Conservation (phyloP, 192 early-diverging fungal genomes). For the Funneliformis geosporum region DNA sequence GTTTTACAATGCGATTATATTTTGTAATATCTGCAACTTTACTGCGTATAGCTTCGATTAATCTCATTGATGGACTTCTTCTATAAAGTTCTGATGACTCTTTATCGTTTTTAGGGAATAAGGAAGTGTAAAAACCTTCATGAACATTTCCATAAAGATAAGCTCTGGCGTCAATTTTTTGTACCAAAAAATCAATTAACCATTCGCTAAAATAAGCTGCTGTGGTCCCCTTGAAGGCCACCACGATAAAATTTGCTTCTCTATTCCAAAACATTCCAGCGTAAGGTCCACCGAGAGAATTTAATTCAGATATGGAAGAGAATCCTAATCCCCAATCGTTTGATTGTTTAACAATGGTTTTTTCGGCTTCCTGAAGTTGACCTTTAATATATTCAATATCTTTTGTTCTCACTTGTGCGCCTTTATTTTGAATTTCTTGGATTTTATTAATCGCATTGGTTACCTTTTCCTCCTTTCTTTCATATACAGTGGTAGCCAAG, state of each 20-base stretch:
- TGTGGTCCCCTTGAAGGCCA: slow-evolving; percentile 55
- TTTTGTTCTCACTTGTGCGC: not conserved
- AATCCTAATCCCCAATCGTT: slow-evolving; percentile 9
- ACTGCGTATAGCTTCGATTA: slow-evolving; percentile 41
- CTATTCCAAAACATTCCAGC: slow-evolving; percentile 33
- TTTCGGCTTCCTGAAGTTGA: slow-evolving; percentile 40
- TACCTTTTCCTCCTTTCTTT: slow-evolving; percentile 48
- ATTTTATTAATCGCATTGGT: slow-evolving; percentile 36
- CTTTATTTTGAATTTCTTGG: not conserved
- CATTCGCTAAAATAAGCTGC: slow-evolving; percentile 53
- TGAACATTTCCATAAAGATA: slow-evolving; percentile 54
- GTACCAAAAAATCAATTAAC: slow-evolving; percentile 48
- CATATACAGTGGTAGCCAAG: slow-evolving; percentile 50
- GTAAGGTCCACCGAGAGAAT: slow-evolving; percentile 1
- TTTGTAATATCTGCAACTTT: slow-evolving; percentile 39
- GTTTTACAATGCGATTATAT: slow-evolving; percentile 57
- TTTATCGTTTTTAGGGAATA: slow-evolving; percentile 42
- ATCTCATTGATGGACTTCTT: slow-evolving; percentile 47
- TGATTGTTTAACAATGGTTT: slow-evolving; percentile 35
- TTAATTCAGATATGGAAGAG: slow-evolving; percentile 8
- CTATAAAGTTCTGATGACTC: slow-evolving; percentile 17
- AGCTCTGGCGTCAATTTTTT: slow-evolving; percentile 48
- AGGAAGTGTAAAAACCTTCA: slow-evolving; percentile 54
- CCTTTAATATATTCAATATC: slow-evolving; percentile 27
- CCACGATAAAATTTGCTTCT: slow-evolving; percentile 48